These are phyloP conservation scores for Cyclotella distinguenda DNA, from an alignment of 108 stramenopile species.

Conservation along the genomic window DNA sequence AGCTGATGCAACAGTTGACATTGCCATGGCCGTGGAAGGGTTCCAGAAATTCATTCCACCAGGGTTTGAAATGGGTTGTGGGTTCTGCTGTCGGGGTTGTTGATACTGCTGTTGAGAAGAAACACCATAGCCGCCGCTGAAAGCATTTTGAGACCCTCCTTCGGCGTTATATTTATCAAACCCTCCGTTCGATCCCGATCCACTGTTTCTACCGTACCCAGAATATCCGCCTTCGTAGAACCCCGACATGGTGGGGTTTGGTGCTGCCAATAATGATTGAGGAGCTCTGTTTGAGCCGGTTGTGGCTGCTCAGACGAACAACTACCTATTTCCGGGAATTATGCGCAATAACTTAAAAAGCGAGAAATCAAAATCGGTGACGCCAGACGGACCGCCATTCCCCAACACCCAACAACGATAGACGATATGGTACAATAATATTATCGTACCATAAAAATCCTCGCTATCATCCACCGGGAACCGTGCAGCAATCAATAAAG, in stretches of 20 bases:
- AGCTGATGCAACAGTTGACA: constrained; percentile 54
- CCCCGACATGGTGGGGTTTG: constrained; percentile 10
- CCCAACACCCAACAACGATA: too few relatives aligned
- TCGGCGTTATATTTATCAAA: constrained; percentile 25
- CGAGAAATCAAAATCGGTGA: too few relatives aligned
- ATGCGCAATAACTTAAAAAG: too few relatives aligned
- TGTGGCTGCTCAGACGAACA: too few relatives aligned
- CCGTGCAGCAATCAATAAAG: too few relatives aligned
- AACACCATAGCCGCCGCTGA: constrained; percentile 36
- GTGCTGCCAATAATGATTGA: too few relatives aligned
- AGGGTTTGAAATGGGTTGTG: constrained; percentile 35
- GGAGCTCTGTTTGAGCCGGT: too few relatives aligned
- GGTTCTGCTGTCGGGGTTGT: constrained; percentile 30
- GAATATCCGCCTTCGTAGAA: constrained; percentile 46
- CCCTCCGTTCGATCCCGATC: constrained; percentile 19
- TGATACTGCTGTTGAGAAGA: constrained; percentile 16
- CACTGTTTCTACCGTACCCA: constrained; percentile 26
- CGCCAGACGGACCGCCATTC: too few relatives aligned
- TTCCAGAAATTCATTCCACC: constrained; percentile 64
- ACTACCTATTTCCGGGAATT: too few relatives aligned
- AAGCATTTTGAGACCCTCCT: constrained; percentile 5
- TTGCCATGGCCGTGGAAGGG: constrained; percentile 50
- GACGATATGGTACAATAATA: too few relatives aligned
- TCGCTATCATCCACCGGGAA: too few relatives aligned
- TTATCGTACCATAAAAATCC: too few relatives aligned